These are phyloP conservation scores for Fusarium drepaniforme DNA, from an alignment of 2,329 filamentous ascomycete genomes.

Conservation along the genomic window DNA sequence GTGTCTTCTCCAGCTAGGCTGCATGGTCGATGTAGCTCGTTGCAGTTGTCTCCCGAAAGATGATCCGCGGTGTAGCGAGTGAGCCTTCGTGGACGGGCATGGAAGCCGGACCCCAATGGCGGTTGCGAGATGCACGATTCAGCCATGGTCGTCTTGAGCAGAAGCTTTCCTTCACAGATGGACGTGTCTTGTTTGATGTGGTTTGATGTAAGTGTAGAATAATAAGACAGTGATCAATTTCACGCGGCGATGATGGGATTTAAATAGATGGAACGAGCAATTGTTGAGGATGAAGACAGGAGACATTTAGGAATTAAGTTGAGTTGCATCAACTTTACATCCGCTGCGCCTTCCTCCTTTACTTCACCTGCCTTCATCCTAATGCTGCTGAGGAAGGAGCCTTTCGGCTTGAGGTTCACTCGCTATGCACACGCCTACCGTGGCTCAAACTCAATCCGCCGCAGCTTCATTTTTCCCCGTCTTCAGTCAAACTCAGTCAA, in stretches of 20 bases:
- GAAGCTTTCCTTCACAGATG: background rate
- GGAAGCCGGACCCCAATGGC: background rate
- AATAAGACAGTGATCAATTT: background rate
- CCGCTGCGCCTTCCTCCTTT: background rate
- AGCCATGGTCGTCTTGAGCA: background rate
- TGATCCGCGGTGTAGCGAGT: conserved; percentile 57
- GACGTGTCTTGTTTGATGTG: background rate
- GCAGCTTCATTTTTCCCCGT: background rate
- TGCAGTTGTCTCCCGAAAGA: conserved; percentile 54
- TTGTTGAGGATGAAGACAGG: background rate
- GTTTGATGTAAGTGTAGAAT: background rate
- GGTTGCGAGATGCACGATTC: background rate
- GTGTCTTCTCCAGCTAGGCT: conserved; percentile 2
- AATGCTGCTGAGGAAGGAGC: background rate
- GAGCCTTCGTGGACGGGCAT: conserved; percentile 53
- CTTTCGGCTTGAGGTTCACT: background rate
- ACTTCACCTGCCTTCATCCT: background rate
- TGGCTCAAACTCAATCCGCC: background rate
- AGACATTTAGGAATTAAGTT: background rate
- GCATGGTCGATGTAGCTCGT: conserved; percentile 52
- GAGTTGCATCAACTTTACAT: background rate
- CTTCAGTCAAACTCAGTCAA: background rate
- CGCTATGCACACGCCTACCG: background rate
- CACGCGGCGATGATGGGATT: background rate
- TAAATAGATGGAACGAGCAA: background rate